A percentile compares a stretch with the other conserved stretches of the same genome.
Conservation (phyloP, 352 stramenopile genomes). For the Nothophytophthora sp. region DNA sequence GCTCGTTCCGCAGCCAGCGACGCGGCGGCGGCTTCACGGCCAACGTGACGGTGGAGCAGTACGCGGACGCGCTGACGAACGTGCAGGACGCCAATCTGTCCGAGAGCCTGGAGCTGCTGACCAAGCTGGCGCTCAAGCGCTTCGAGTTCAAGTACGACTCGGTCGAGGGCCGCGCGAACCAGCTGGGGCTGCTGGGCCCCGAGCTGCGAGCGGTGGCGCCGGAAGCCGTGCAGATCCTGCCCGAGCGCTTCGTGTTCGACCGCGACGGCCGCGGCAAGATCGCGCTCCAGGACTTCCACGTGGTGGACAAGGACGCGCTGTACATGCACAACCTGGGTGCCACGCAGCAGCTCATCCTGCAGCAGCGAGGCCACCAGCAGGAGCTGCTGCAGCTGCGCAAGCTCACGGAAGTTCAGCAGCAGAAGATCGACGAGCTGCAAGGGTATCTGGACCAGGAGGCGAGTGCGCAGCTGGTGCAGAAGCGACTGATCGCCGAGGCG, state of each 20-base stretch:
- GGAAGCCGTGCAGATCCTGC: conserved; percentile 70
- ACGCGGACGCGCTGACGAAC: conserved; percentile 53
- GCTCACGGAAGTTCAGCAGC: conserved; percentile 30
- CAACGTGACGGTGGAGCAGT: conserved; percentile 48
- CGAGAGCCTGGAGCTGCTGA: conserved; percentile 48
- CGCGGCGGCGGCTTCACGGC: conserved; percentile 15
- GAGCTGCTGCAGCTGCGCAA: conserved; percentile 34
- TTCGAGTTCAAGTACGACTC: conserved; percentile 87
- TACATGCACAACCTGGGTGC: conserved; percentile 93
- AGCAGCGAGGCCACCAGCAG: conserved; percentile 25
- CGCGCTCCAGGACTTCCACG: conserved; percentile 78
- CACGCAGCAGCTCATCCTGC: conserved; percentile 80
- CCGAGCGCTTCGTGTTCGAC: conserved; percentile 59
- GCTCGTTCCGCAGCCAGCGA: conserved; percentile 31
- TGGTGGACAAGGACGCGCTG: conserved; percentile 88
- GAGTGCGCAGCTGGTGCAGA: conserved; percentile 58
- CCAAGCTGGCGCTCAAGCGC: conserved; percentile 51
- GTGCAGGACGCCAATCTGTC: conserved; percentile 41
- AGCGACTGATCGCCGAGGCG: conserved; percentile 57
- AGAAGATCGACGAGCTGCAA: conserved; percentile 41
- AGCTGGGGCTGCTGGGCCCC: conserved; percentile 72
- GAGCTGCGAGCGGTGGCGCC: conserved; percentile 60
- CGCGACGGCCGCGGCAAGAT: conserved; percentile 53
- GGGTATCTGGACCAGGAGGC: conserved; percentile 64
- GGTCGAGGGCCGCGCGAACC: conserved; percentile 49